Conservation (phyloP, 2,329 filamentous ascomycete species). For the Claviceps fusiformis region DNA sequence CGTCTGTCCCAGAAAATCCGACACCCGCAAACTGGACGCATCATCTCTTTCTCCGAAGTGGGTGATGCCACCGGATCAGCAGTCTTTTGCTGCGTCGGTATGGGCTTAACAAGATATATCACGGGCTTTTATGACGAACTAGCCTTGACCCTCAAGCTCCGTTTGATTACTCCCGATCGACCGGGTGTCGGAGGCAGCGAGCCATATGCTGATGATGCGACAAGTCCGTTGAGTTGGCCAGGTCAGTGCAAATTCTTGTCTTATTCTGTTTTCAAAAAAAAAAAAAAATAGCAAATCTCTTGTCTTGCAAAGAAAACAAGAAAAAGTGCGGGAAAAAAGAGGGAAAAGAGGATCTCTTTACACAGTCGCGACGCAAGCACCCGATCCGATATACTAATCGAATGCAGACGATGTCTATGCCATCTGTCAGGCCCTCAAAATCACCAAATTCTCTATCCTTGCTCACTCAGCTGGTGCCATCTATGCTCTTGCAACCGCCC, state of each 20-base stretch:
- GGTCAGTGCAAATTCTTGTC: constrained; percentile 38
- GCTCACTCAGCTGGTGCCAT: constrained; percentile 97
- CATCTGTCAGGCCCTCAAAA: constrained; percentile 82
- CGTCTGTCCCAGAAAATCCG: constrained; percentile 77
- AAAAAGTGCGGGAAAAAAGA: no score
- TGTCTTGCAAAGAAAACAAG: background rate
- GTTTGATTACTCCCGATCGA: constrained; percentile 85
- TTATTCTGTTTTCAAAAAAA: background rate
- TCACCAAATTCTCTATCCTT: constrained; percentile 90
- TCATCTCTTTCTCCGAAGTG: constrained; percentile 93
- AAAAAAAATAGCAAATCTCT: background rate
- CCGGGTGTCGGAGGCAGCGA: constrained; percentile 91
- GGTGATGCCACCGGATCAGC: constrained; percentile 84
- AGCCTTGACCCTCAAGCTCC: constrained; percentile 72
- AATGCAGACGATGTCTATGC: constrained; percentile 65
- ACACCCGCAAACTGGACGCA: constrained; percentile 72
- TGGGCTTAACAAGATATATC: constrained; percentile 92
- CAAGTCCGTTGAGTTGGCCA: constrained; percentile 86
- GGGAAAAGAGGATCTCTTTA: background rate
- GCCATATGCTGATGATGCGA: constrained; percentile 64
- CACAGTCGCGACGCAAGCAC: no score
- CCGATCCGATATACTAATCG: constrained; percentile 13
- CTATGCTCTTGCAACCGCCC: constrained; percentile 85
- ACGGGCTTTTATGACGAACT: constrained; percentile 97
- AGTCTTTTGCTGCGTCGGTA: constrained; percentile 92